These are phyloP conservation scores for Amylostereum chailletii DNA, from an alignment of 1,284 basidiomycete genomes.

Conservation along the genomic window DNA sequence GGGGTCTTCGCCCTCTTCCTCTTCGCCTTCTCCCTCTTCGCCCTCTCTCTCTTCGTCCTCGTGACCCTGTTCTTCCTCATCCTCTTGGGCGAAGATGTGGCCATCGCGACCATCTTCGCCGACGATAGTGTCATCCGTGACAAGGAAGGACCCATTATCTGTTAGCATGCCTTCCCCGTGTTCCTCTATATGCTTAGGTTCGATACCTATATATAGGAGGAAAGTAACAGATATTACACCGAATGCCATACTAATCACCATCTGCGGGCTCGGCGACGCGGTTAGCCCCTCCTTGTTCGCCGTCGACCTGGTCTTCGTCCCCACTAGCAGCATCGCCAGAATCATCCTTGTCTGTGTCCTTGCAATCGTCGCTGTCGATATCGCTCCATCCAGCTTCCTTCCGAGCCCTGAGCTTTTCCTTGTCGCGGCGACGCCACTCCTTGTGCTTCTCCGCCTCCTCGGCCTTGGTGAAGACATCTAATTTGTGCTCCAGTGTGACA, in stretches of 20 bases:
- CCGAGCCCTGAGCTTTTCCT: too few species aligned
- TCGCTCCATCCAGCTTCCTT: too few species aligned
- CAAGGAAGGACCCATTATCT: not conserved
- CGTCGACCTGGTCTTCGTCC: not conserved
- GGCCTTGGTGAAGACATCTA: not conserved
- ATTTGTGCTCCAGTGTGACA: not conserved
- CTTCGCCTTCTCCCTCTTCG: not conserved
- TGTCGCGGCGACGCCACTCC: not conserved
- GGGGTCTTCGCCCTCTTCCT: not conserved
- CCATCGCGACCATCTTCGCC: not conserved
- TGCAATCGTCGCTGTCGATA: too few species aligned
- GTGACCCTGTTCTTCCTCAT: not conserved
- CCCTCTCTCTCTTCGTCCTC: not conserved
- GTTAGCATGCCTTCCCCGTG: not conserved
- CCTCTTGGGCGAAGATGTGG: not conserved
- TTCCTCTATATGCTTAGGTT: not conserved
- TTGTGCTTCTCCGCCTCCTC: not conserved
- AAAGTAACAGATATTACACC: too few species aligned
- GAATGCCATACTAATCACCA: not conserved
- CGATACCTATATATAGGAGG: too few species aligned
- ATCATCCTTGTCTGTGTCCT: too few species aligned
- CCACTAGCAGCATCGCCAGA: too few species aligned
- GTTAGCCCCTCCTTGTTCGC: not conserved
- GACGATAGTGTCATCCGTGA: not conserved
- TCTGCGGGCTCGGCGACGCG: not conserved